Conservation (phyloP, 352 stramenopile species). For the Plasmopara muralis region DNA sequence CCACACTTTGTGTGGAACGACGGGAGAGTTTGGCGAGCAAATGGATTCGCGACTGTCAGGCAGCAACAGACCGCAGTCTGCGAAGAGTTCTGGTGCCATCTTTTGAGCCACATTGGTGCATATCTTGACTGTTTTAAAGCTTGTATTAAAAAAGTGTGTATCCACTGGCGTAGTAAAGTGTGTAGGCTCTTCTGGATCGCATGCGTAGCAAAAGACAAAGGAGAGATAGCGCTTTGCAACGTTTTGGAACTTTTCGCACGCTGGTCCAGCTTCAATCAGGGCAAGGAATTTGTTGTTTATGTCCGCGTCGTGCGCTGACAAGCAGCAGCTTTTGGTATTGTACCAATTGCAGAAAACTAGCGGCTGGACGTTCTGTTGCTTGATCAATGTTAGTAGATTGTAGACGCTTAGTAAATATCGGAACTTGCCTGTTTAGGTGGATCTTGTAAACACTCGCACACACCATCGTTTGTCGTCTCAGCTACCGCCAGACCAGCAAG, state of each 20-base stretch:
- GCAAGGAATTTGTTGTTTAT: slow-evolving; percentile 50
- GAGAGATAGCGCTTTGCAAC: slow-evolving; percentile 48
- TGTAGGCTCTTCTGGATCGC: slow-evolving; percentile 33
- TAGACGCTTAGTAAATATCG: neutral
- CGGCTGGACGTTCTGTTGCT: slow-evolving; percentile 47
- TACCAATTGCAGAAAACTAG: slow-evolving; percentile 78
- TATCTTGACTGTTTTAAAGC: slow-evolving; percentile 55
- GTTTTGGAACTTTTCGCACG: slow-evolving; percentile 70
- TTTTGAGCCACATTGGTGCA: slow-evolving; percentile 42
- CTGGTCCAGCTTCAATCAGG: slow-evolving; percentile 54
- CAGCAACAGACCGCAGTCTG: slow-evolving; percentile 56
- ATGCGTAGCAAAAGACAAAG: slow-evolving; percentile 37
- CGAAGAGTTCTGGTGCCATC: slow-evolving; percentile 44
- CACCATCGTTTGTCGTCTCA: slow-evolving; percentile 4
- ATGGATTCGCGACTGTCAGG: slow-evolving; percentile 47
- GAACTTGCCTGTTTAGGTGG: slow-evolving; percentile 19
- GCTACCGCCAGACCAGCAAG: slow-evolving; percentile 1
- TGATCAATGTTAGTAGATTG: slow-evolving; percentile 7
- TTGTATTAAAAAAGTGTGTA: slow-evolving; percentile 45
- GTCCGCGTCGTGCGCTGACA: slow-evolving; percentile 59
- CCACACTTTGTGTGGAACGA: slow-evolving; percentile 53
- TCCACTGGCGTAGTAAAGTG: slow-evolving; percentile 42
- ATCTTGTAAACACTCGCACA: slow-evolving; percentile 23
- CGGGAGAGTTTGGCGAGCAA: slow-evolving; percentile 55
- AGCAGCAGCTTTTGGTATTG: slow-evolving; percentile 46